phyloP scores from a whole-genome alignment of 2,329 filamentous ascomycete genomes.

The Colletotrichum costaricense region DNA sequence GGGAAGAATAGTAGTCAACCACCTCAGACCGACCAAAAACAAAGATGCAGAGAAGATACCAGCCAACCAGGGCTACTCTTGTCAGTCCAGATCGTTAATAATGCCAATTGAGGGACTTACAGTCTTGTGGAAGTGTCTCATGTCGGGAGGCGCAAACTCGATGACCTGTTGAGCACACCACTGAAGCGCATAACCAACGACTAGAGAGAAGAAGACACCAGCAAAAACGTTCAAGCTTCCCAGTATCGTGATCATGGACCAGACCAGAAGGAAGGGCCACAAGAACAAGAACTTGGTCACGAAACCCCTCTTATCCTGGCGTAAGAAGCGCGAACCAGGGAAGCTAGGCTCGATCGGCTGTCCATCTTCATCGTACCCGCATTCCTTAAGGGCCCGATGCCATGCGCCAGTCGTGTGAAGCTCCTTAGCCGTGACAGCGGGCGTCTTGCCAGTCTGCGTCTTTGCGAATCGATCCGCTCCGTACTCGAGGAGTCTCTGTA shows the following conservation, averaged over 20 bases:
- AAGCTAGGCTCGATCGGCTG: conserved; percentile 77
- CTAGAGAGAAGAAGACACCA: conserved; percentile 77
- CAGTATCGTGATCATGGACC: conserved; percentile 76
- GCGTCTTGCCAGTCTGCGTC: conserved; percentile 91
- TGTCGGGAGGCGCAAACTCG: conserved; percentile 85
- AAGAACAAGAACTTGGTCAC: conserved; percentile 90
- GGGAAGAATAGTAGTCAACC: conserved; percentile 78
- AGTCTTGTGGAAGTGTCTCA: conserved; percentile 90
- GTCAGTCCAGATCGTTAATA: conserved; percentile 38
- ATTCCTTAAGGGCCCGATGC: conserved; percentile 84
- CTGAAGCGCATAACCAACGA: conserved; percentile 77
- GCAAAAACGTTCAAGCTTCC: conserved; percentile 80
- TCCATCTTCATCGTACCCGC: conserved; percentile 84
- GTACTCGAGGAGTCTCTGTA: conserved; percentile 95
- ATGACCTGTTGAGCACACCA: conserved; percentile 82
- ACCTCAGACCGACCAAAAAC: conserved; percentile 83
- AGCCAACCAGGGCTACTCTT: conserved; percentile 83
- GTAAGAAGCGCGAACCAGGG: conserved; percentile 76
- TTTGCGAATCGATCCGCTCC: conserved; percentile 93
- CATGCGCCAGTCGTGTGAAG: conserved; percentile 88
- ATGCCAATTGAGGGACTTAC: conserved; percentile 57
- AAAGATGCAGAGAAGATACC: conserved; percentile 92
- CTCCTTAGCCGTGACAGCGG: conserved; percentile 84
- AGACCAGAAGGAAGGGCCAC: conserved; percentile 84
- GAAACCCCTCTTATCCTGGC: conserved; percentile 82